Base-by-base conservation (phyloP, 192 early-diverging fungal genomes). In the Linnemannia exigua region DNA sequence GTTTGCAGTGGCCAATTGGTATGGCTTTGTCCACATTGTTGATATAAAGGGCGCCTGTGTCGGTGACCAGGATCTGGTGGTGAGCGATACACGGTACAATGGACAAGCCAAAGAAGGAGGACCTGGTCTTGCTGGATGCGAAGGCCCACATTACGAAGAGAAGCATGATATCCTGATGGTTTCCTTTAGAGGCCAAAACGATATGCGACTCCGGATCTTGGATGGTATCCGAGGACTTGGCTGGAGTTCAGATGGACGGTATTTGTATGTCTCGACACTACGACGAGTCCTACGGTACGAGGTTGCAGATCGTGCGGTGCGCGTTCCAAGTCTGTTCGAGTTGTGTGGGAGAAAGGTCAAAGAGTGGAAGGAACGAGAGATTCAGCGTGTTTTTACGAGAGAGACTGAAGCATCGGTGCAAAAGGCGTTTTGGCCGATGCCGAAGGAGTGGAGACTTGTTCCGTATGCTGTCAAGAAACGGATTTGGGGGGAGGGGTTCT, bases 21-120 rank as follows among this genome's bases (percentile, higher is more conserved):
- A 91, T 73, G 91, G 91, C 0, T 91, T 89, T 74, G 83, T 90
- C 17, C 91, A 91, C 50, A 87, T 90, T n/a, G 87, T 91, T 7
- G 87, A 91, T 67, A 68, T 90, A 5, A 86, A 87, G 14, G 73
- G 77, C 8, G 67, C 75, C 33, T 87, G 81, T 69, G 37, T 74
- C 2, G 52, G 78, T 1, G 76, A 76, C n/a, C 52, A 47, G 37
- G 80, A 82, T 38, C 19, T 87, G 52, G 67, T 87, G 9, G 72
- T 63, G 9, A 61, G 38, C 9, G 69, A 66, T 16, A 41, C 25
- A 15, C 38, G 67, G n/a, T 75, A 70, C 25, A 61, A 69, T 12
- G 79, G 76, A 36, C 35, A 51, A 16, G 38, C 74, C 19, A 25
- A 71, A 11, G 25, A 71, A 11, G 28, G 36, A 0, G 75, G 73